Percentiles rank a stretch among this genome's conserved stretches.
Conservation (phyloP, 1,284 basidiomycete species). For the Agaricales sp. region DNA sequence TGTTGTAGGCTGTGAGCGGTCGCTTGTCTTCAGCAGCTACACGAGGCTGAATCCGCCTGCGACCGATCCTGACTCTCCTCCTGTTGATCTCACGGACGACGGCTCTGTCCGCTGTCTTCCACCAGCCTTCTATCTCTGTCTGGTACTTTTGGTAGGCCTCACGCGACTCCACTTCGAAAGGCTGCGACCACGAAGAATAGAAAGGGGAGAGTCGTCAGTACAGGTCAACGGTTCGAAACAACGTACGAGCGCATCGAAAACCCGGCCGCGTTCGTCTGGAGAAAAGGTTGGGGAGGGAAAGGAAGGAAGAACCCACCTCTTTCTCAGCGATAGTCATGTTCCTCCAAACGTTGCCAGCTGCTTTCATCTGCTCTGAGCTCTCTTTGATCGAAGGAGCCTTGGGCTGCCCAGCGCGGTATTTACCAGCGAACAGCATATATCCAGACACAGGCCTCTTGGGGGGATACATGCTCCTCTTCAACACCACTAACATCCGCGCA, state of each 20-base stretch:
- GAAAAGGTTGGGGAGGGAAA: no score
- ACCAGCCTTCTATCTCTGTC: background rate
- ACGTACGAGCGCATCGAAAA: no score
- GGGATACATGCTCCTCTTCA: background rate
- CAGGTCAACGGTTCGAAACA: no score
- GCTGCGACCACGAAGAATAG: background rate
- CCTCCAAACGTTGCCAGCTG: background rate
- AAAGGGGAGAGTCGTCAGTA: background rate
- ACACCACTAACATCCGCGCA: background rate
- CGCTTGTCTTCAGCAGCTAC: background rate
- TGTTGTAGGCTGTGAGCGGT: background rate
- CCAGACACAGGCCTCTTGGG: background rate
- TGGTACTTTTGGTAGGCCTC: background rate
- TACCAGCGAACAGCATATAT: background rate
- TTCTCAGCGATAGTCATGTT: background rate
- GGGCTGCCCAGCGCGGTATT: background rate
- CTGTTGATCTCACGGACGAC: background rate
- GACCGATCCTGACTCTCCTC: no score
- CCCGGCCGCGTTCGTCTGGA: no score
- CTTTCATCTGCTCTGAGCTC: background rate
- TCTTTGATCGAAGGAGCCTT: background rate
- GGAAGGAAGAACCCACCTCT: no score
- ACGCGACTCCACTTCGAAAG: background rate
- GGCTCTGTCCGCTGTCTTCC: background rate
- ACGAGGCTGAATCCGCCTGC: no score